Base-by-base conservation (phyloP, 305 asterid genomes). In the Fraxinus sp. region DNA sequence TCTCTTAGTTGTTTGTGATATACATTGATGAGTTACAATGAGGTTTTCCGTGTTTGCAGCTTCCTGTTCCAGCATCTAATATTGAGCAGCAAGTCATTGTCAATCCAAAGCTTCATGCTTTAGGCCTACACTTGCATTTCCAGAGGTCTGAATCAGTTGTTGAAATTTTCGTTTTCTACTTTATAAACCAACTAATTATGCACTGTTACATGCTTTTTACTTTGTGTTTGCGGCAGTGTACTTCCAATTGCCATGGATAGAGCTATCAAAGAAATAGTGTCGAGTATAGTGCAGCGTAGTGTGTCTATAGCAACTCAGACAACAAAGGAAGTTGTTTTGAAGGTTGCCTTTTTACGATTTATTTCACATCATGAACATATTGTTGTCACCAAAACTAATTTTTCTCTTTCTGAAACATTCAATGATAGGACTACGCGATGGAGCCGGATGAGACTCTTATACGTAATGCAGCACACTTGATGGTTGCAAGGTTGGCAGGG, bases 401-500 rank as follows among this genome's bases (percentile, higher is more conserved):
- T 57, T 66, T 1, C 9, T 22, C 33, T 9, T 24, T 66, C 5
- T 3, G 33, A 11, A 66, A 66, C 73, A 26, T 26, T 26, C 73
- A 66, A n/a, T 26, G 73, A 22, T 66, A 97, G 99, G 99, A 97
- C 88, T 95, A 95, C 83, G 98, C 97, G 77, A 89, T 95, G 97
- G 99, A 97, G 87, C 91, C 95, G 0, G 98, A 97, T 90, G 99
- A 95, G 90, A 95, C 93, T 66, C 96, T 95, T 41, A 91, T 93
- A 87, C 89, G 95, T 62, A 97, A 92, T 87, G 98, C 98, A 75
- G 98, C 98, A 75, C 98, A 94, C 86, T 87, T 97, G 91, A 97
- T 97, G 99, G 99, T 97, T 41, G 99, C 99, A 14, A 92, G 97
- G 86, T 85, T 97, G 90, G 96, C 99, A 0, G 99, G 99, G 85